A percentile compares a stretch with the other conserved stretches of the same genome.
Evolutionary conservation across 2,329 filamentous ascomycete species (phyloP).

Genomic region (Cordyceps javanica): DNA sequence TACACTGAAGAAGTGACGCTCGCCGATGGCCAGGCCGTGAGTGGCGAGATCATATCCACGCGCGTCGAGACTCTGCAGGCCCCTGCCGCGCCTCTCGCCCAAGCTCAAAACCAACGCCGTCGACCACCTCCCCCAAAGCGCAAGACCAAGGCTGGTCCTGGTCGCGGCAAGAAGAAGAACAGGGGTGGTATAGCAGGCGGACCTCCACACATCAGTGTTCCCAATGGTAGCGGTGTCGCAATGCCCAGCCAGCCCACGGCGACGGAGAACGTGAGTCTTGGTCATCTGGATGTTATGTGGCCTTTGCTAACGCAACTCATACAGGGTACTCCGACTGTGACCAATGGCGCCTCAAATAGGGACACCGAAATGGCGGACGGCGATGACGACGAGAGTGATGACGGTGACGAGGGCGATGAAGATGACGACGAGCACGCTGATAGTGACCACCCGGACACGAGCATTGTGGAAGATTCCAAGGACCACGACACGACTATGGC

Average conservation of each 20-base stretch:
- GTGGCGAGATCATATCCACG: slow-evolving; percentile 71
- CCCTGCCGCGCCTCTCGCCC: slow-evolving; percentile 50
- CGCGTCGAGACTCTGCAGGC: slow-evolving; percentile 39
- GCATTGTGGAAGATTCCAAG: slow-evolving; percentile 8
- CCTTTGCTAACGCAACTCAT: slow-evolving; percentile 18
- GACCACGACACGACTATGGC: slow-evolving; percentile 16
- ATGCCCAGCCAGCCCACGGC: slow-evolving; percentile 20
- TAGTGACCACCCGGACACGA: slow-evolving; percentile 12
- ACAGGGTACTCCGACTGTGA: slow-evolving; percentile 37
- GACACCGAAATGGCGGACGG: slow-evolving; percentile 51
- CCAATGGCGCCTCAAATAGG: slow-evolving; percentile 37
- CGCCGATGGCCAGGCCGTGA: slow-evolving; percentile 69
- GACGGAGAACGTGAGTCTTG: slow-evolving; percentile 21
- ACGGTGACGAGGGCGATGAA: slow-evolving; percentile 42
- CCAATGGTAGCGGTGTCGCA: slow-evolving; percentile 26
- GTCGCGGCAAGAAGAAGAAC: slow-evolving; percentile 74
- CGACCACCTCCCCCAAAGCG: slow-evolving; percentile 72
- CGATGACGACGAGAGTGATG: slow-evolving; percentile 39
- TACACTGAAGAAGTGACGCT: slow-evolving; percentile 81
- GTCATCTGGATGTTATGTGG: not conserved
- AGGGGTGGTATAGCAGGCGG: slow-evolving; percentile 35
- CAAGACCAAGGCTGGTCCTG: slow-evolving; percentile 69
- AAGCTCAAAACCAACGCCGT: slow-evolving; percentile 46
- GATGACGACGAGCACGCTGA: slow-evolving; percentile 31
- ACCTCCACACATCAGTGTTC: slow-evolving; percentile 13